These are phyloP conservation scores for Fusarium bulbicola DNA, from an alignment of 2,329 filamentous ascomycete genomes.

Conservation along the genomic window DNA sequence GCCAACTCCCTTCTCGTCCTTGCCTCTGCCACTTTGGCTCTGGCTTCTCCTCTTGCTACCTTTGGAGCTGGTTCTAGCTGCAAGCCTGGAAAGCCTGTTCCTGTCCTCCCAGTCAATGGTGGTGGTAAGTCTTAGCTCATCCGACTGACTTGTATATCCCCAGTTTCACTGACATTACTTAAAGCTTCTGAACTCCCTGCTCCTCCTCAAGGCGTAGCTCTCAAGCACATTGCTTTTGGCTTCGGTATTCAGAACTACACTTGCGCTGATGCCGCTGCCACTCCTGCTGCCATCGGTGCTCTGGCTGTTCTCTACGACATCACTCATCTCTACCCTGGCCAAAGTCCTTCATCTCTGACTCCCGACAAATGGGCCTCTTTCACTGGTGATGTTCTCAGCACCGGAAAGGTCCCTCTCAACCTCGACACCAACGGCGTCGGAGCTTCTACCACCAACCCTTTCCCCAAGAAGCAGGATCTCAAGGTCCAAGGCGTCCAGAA, in stretches of 20 bases:
- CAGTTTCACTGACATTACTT: constrained; percentile 26
- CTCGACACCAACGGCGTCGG: constrained; percentile 49
- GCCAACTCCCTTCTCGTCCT: constrained; percentile 47
- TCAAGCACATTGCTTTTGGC: constrained; percentile 68
- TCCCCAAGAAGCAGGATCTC: constrained; percentile 51
- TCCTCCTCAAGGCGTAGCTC: constrained; percentile 49
- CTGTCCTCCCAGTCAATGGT: constrained; percentile 52
- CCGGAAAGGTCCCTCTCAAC: constrained; percentile 59
- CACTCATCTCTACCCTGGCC: constrained; percentile 60
- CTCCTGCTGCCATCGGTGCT: constrained; percentile 59
- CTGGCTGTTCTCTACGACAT: constrained; percentile 69
- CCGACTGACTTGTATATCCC: background rate
- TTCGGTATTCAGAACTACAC: constrained; percentile 77
- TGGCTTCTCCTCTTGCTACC: constrained; percentile 41
- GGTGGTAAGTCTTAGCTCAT: constrained; percentile 44
- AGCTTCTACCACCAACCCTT: constrained; percentile 57
- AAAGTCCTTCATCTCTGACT: constrained; percentile 50
- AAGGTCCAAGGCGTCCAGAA: constrained; percentile 48
- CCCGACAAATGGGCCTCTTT: constrained; percentile 52
- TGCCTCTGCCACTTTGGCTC: constrained; percentile 47
- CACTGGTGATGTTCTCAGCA: constrained; percentile 52
- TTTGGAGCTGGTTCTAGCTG: constrained; percentile 30
- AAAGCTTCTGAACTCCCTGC: constrained; percentile 56
- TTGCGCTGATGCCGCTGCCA: constrained; percentile 54
- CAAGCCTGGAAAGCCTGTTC: constrained; percentile 23